Evolutionary conservation across 139 green algal species (phyloP).

Genomic region (Desmodesmus armatus): DNA sequence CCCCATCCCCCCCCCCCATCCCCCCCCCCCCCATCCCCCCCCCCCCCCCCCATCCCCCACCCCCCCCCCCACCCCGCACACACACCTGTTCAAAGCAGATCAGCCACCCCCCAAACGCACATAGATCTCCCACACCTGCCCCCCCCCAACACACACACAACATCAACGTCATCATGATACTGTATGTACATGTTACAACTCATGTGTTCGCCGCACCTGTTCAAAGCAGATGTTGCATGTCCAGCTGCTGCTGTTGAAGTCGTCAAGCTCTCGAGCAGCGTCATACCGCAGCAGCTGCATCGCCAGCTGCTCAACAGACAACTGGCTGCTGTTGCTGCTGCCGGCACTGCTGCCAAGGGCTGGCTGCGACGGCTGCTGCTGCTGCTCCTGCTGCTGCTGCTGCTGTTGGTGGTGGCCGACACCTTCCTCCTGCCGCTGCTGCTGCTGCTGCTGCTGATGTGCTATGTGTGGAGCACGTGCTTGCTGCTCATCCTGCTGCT

Average conservation of each 20-base stretch:
- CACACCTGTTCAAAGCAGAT: no score
- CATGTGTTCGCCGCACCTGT: no score
- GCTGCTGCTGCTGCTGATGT: slow-evolving; percentile 5
- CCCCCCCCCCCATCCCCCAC: no score
- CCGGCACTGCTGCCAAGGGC: not conserved
- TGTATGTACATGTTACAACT: no score
- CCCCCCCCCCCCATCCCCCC: no score
- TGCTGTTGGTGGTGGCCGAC: not conserved
- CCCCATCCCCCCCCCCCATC: no score
- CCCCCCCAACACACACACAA: not conserved
- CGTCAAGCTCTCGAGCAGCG: slow-evolving; percentile 35
- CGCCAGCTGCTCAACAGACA: slow-evolving; percentile 44
- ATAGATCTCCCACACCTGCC: no score
- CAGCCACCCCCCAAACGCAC: no score
- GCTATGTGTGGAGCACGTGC: no score
- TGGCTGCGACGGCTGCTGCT: not conserved
- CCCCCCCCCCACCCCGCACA: no score
- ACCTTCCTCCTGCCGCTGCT: not conserved
- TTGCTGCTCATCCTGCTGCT: not conserved
- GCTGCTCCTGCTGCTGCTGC: not conserved
- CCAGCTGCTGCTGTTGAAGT: slow-evolving; percentile 41
- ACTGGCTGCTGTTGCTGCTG: not conserved
- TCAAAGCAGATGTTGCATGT: slow-evolving; percentile 81
- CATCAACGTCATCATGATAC: no score
- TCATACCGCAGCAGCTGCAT: slow-evolving; percentile 58